Base-by-base conservation (phyloP, 2,329 filamentous ascomycete species). In the Xylariaceae sp. region DNA sequence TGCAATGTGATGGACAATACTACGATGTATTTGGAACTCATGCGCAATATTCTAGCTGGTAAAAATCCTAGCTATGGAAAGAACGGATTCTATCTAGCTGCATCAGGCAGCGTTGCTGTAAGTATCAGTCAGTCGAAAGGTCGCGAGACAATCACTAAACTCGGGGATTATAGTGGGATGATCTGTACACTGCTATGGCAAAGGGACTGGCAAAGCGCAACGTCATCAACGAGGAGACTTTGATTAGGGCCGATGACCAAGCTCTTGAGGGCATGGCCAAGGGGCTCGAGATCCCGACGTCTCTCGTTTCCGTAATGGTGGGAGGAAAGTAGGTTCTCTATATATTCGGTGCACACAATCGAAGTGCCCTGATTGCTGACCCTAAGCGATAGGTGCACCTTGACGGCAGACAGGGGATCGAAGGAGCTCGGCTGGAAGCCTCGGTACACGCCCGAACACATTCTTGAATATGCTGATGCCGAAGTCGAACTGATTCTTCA, bases 1-100 rank as follows among this genome's bases (percentile, higher is more conserved):
- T 80, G 75, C 51, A 78, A 83, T 49, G 62, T 83, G 3, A 8
- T 61, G 0, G 80, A 83, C 50, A 83, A 73, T 27, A 71, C 75
- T 0, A 63, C 61, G 0, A 58, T 82, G 1, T 83, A 81, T 47
- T 43, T 81, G 1, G 62, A 72, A 2, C 66, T 83, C 0, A 59
- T 82, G 6, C 69, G 70, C 1, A 68, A 64, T 2, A 82, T 82
- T 10, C 59, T 82, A 2, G 58, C 55, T 1, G 73, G 66, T 1
- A 62, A 70, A 10, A 64, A 73, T 4, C 67, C 71, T 0, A 72
- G 64, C 2, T 55, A 75, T 43, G 77, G 77, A 0, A 73, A 70
- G 47, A 68, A 74, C 1, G 80, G 80, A 0, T 81, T 77, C 57
- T 83, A 78, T 58, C 73, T 82, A 6, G 80, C 79, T 0, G 61